These are phyloP conservation scores for Backusella parvicylindrica DNA, from an alignment of 192 early-diverging fungal species.

Conservation along the genomic window DNA sequence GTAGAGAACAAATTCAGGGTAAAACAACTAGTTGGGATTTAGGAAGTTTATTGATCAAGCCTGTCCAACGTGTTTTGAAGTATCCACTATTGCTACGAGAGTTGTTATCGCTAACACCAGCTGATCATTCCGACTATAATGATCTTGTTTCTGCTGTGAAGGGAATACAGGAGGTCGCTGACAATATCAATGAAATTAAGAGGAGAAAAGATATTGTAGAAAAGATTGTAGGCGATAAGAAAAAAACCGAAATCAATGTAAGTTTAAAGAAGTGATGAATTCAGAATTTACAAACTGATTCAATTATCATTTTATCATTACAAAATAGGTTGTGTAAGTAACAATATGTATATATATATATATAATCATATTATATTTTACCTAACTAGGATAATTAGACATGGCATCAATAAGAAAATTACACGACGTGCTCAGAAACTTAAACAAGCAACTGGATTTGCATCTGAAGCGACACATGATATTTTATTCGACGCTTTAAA, in stretches of 20 bases:
- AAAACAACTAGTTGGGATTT: slow-evolving; percentile 88
- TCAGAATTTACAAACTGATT: background rate
- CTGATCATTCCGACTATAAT: slow-evolving; percentile 52
- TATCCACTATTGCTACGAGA: slow-evolving; percentile 76
- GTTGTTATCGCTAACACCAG: slow-evolving; percentile 37
- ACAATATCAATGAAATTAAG: slow-evolving; percentile 81
- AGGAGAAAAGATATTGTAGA: slow-evolving; percentile 78
- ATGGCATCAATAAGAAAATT: slow-evolving; percentile 68
- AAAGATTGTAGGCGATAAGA: slow-evolving; percentile 73
- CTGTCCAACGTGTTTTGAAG: slow-evolving; percentile 90
- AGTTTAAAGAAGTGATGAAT: slow-evolving; percentile 15
- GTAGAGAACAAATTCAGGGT: slow-evolving; percentile 58
- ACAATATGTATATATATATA: background rate
- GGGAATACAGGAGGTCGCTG: slow-evolving; percentile 63
- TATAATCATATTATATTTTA: background rate
- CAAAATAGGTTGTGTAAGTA: slow-evolving; percentile 31
- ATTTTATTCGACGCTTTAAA: slow-evolving; percentile 7
- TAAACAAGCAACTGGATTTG: slow-evolving; percentile 61
- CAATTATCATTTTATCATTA: background rate
- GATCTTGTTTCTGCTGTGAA: slow-evolving; percentile 40
- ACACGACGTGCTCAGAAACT: slow-evolving; percentile 59
- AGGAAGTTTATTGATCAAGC: slow-evolving; percentile 85
- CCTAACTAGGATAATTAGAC: slow-evolving; percentile 37
- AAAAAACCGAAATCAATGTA: slow-evolving; percentile 63
- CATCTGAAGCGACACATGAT: slow-evolving; percentile 18